These are phyloP conservation scores for Curvularia hawaiiensis DNA, from an alignment of 2,329 filamentous ascomycete genomes.

Conservation along the genomic window DNA sequence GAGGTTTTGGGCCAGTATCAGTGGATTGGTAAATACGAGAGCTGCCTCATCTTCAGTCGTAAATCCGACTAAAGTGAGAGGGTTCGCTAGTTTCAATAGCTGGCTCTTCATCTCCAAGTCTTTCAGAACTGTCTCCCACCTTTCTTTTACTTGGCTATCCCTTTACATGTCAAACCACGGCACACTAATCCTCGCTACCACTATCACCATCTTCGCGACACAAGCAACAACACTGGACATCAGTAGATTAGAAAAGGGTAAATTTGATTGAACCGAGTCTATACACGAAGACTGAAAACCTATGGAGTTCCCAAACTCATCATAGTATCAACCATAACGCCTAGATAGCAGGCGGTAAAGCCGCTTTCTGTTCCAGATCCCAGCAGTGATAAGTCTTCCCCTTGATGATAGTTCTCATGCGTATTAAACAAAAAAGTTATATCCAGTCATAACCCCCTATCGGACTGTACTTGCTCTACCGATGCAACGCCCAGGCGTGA, in stretches of 20 bases:
- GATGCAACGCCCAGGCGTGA: slow-evolving; percentile 19
- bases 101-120: neutral
- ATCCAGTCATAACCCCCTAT: no score
- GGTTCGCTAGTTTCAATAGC: neutral
- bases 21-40: neutral
- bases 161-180: neutral
- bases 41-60: neutral
- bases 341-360: neutral
- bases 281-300: neutral
- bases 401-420: neutral
- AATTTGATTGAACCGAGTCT: neutral
- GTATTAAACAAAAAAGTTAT: neutral
- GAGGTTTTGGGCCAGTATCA: neutral
- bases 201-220: neutral
- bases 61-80: neutral
- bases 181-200: neutral
- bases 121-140: neutral
- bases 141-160: neutral
- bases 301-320: neutral
- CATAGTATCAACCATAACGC: neutral
- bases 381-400: neutral
- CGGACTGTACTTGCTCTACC: neutral
- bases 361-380: neutral
- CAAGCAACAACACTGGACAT: neutral
- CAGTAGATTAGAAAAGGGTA: neutral